Evolutionary conservation across 805 yeast genomes (phyloP).

Genomic region (Suhomyces vadensis): DNA sequence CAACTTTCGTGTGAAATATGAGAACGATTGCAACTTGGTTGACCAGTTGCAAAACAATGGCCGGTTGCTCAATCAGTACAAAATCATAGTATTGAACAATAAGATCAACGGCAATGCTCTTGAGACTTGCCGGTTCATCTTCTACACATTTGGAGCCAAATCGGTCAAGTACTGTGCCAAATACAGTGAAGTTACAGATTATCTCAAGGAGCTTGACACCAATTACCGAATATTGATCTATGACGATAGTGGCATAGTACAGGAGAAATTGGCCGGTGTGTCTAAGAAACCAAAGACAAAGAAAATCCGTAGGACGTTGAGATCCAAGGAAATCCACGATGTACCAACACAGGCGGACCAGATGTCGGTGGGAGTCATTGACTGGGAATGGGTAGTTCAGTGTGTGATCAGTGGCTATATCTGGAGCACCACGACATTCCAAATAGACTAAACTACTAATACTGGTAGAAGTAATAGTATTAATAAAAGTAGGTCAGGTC

Average conservation of each 20-base stretch:
- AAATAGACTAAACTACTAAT: slow-evolving; percentile 3
- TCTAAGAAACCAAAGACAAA: neutral
- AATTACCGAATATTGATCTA: slow-evolving; percentile 23
- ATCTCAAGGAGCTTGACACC: slow-evolving; percentile 7
- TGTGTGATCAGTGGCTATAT: slow-evolving; percentile 48
- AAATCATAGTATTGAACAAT: slow-evolving; percentile 38
- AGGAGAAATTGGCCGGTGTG: neutral
- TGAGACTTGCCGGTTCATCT: slow-evolving; percentile 43
- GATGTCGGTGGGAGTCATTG: slow-evolving; percentile 31
- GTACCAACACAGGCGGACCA: slow-evolving; percentile 1
- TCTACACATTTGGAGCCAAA: slow-evolving; percentile 48
- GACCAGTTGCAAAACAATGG: slow-evolving; percentile 46
- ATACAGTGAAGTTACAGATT: slow-evolving; percentile 9
- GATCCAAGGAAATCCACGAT: neutral
- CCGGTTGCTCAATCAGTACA: slow-evolving; percentile 29
- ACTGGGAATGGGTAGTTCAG: slow-evolving; percentile 72
- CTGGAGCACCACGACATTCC: slow-evolving; percentile 25
- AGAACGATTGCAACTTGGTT: slow-evolving; percentile 27
- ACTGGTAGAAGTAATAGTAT: neutral
- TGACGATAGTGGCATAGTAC: slow-evolving; percentile 21
- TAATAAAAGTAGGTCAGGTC: neutral
- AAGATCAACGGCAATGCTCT: slow-evolving; percentile 27
- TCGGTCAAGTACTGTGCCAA: slow-evolving; percentile 16
- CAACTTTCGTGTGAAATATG: slow-evolving; percentile 41
- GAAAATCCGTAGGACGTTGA: neutral